A percentile compares a stretch with the other conserved stretches of the same genome.
phyloP scores from a whole-genome alignment of 2,329 filamentous ascomycete species.

The Stromatinia cepivora region DNA sequence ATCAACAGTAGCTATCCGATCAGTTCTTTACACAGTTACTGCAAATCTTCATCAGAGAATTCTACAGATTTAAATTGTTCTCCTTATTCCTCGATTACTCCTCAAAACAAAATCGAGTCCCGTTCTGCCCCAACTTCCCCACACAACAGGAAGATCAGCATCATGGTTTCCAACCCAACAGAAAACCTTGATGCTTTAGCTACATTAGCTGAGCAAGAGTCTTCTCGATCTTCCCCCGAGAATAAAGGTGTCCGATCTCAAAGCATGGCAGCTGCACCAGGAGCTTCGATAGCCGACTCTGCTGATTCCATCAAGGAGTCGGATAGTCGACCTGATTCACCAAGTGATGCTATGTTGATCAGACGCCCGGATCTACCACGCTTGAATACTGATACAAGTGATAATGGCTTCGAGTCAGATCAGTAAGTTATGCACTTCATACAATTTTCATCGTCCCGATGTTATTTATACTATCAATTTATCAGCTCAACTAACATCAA shows the following conservation, averaged over 20 bases:
- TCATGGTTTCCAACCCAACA: conserved; percentile 31
- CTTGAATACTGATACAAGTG: conserved; percentile 32
- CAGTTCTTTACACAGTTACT: background rate
- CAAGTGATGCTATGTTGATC: conserved; percentile 41
- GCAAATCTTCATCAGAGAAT: conserved; percentile 4
- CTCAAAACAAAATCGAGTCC: background rate
- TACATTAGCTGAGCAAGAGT: conserved; percentile 33
- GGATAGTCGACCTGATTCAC: conserved; percentile 32
- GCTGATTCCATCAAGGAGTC: background rate
- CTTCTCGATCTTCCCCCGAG: conserved; percentile 5
- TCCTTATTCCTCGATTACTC: background rate
- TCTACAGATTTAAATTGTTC: conserved; percentile 4
- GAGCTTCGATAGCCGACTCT: background rate
- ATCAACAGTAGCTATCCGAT: conserved; percentile 30
- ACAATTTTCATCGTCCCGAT: background rate
- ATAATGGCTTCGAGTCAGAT: conserved; percentile 23
- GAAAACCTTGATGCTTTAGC: conserved; percentile 34
- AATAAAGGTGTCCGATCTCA: conserved; percentile 13
- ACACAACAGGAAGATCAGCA: conserved; percentile 2
- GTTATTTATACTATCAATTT: background rate
- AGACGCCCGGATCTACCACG: conserved; percentile 34
- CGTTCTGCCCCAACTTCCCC: conserved; percentile 20
- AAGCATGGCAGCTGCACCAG: conserved; percentile 10
- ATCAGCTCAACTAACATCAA: background rate
- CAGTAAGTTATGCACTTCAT: conserved; percentile 29